Evolutionary conservation across 176 grass and related monocot genomes (phyloP).

Genomic region (Neostapfia colusana): DNA sequence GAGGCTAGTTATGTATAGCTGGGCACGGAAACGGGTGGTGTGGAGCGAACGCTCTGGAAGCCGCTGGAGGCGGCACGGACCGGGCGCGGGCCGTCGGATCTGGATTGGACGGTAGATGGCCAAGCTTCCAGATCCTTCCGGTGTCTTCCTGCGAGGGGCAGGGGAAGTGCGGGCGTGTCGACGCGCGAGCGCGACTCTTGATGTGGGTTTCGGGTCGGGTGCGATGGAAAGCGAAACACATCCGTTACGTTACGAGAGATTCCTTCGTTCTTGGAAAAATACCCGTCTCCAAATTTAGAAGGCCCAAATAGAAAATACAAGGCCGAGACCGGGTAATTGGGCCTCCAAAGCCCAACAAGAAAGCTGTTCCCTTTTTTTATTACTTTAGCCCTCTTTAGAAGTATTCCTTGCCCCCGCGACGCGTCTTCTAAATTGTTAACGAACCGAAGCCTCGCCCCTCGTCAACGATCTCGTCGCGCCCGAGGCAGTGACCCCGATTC

Average conservation of each 20-base stretch:
- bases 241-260: too few species aligned
- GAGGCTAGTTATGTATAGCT: conserved; percentile 39
- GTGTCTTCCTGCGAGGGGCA: conserved; percentile 33
- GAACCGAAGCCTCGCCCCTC: neutral
- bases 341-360: neutral
- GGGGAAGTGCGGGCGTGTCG: conserved; percentile 12
- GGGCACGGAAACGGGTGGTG: conserved; percentile 23
- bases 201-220: conserved; percentile 6
- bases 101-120: neutral
- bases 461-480: conserved; percentile 41
- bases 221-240: neutral
- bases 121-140: conserved; percentile 63
- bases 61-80: neutral
- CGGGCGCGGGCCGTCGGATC: conserved; percentile 29
- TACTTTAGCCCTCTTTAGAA: neutral
- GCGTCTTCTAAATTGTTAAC: conserved; percentile 44
- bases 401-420: conserved; percentile 1
- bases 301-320: neutral
- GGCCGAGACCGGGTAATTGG: neutral
- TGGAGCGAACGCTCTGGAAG: conserved; percentile 51
- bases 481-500: neutral
- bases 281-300: too few species aligned
- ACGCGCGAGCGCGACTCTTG: conserved; percentile 16
- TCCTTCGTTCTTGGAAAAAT: too few species aligned
- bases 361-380: neutral